Evolutionary conservation across 1,284 basidiomycete species (phyloP), one percentile per base, ranked within the genome.

Genomic region (Cryptococcus sp.): DNA sequence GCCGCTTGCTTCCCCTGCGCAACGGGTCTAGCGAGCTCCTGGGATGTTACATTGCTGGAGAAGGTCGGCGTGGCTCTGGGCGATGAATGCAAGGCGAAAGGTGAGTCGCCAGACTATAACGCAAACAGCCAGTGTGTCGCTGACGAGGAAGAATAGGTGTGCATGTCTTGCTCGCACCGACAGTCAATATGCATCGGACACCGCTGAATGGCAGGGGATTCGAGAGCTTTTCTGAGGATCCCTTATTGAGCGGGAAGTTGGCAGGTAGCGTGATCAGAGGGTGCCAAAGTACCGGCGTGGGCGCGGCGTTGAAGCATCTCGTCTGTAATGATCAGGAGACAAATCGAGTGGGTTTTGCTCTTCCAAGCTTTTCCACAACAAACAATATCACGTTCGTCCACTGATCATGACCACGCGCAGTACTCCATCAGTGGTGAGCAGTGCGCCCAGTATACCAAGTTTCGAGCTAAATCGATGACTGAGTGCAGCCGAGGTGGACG

Each of bases 171-270:
- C 84, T 91, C 23, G 89, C 86, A 0, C 89, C 89, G 0, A 91
- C 89, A 0, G 87, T 86, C 70, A 91, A 91, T 72, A 89, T 89
- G 50, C 88, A 90, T 73, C 82, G 89, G 22, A 86, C 81, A 62
- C 89, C 89, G 3, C 82, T 88, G 11, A 88, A 88, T 22, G 89
- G 89, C 50, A 80, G 88, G 59, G 88, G 72, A 1, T 76, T 76
- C 58, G 74, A 70, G 57, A 64, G 53, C 53, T 72, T 62, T 56
- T 60, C 59, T 52, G 64, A 68, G 39, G 61, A 56, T 52, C 16
- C 42, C 31, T 60, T 15, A 19, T 42, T 60, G 11, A 55, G 47
- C 20, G 58, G 53, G n/a, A 22, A 40, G 16, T 17, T 60, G 3
- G 54, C 53, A 15, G 58, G 39, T 7, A 38, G 27, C 4, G 51